Percentiles rank a stretch among this genome's conserved stretches.
Evolutionary conservation across 345 rosid species (phyloP).

Genomic region (Streptanthus diversifolius): DNA sequence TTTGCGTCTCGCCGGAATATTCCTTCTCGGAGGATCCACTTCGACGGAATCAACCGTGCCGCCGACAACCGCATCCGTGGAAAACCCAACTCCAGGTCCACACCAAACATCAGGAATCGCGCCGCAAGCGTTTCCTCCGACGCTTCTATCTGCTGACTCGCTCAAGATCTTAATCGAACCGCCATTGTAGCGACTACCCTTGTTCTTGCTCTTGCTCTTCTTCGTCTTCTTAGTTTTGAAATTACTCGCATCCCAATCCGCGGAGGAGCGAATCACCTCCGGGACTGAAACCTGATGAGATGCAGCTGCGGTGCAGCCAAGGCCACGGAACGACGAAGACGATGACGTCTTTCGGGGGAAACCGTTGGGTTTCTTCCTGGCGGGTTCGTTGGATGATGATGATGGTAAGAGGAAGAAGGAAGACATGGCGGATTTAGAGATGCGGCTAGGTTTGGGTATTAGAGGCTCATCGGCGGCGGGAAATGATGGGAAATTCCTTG

Average conservation of each 20-base stretch:
- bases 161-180: conserved; percentile 28
- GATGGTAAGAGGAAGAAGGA: conserved; percentile 42
- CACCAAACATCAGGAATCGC: conserved; percentile 85
- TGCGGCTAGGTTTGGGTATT: conserved; percentile 39
- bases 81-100: conserved; percentile 85
- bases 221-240: conserved; percentile 42
- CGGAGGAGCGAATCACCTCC: conserved; percentile 69
- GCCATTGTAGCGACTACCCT: neutral
- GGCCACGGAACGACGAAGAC: conserved; percentile 49
- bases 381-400: conserved; percentile 33
- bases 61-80: conserved; percentile 56
- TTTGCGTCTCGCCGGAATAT: conserved; percentile 56
- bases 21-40: conserved; percentile 46
- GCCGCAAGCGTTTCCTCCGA: conserved; percentile 34
- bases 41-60: conserved; percentile 63
- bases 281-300: conserved; percentile 85
- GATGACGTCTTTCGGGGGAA: conserved; percentile 36
- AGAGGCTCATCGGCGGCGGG: conserved; percentile 34
- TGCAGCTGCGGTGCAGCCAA: conserved; percentile 74
- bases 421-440: conserved; percentile 36
- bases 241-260: conserved; percentile 62
- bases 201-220: conserved; percentile 33
- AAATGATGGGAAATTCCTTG: conserved; percentile 47
- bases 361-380: conserved; percentile 48
- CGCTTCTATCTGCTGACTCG: conserved; percentile 6